Base-by-base conservation (phyloP, 2,329 filamentous ascomycete species). In the Cryphonectria carpinicola region DNA sequence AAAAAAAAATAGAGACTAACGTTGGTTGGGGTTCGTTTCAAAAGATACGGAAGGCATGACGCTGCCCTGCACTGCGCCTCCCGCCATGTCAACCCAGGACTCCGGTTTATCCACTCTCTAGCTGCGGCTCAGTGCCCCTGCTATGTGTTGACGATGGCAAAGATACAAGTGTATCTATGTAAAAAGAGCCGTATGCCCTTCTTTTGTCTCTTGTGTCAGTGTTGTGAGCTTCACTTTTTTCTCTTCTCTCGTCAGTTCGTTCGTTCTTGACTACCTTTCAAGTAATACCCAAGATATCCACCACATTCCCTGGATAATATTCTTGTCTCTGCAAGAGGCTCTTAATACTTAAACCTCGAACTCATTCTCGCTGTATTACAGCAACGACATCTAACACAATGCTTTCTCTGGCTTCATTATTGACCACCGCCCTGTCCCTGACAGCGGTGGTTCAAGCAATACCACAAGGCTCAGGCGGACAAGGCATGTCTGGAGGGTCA, bases 111-210 rank as follows among this genome's bases (percentile, higher is more conserved):
- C 68, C 70, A 67, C 70, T 62, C 52, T 35, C 56, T 64, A 49
- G 65, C 52, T 60, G 65, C 52, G 65, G 65, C 25, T 58, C 65
- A 22, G 32, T 35, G 32, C 65, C 54, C 39, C 52, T 66, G 52
- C 6, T 60, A 28, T 43, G 46, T 43, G 46, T 49, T n/a, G 46
- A n/a, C 14, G 54, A 66, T 56, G 54, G 22, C 22, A 41, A 41
- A 39, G 37, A 19, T 66, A 66, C 65, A 66, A 65, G 65, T 67
- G 64, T 72, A 72, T 70, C 67, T 70, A 70, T 46, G 67, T 65
- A 11, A 49, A n/a, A 10, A n/a, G 22, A 49, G 54, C 64, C 46
- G n/a, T 13, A 6, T 67, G 22, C 58, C 58, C 61, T 68, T 64
- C 19, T 52, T 49, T 56, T 71, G 13, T 10, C 43, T 52, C 14